Base-by-base conservation (phyloP, 2,329 filamentous ascomycete genomes). In the Colletotrichum sp. region DNA sequence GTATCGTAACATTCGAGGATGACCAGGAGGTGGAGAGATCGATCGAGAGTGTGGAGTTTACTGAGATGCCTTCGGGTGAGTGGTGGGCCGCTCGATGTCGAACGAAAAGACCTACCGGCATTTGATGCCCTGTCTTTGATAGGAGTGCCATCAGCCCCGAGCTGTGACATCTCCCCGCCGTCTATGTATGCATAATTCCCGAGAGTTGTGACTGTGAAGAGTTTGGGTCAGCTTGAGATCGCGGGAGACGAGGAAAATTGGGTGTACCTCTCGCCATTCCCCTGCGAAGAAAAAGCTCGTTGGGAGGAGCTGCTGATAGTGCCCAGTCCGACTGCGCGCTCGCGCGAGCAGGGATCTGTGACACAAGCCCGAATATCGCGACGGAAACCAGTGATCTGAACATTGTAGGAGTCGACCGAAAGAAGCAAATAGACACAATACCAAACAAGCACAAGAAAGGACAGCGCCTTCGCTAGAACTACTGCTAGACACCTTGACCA, bases 101-200 rank as follows among this genome's bases (percentile, higher is more conserved):
- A 15, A 8, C 25, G 3, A 15, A 13, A 4, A 7, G n/a, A 61
- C 70, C 32, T 27, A 76, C 74, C 64, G 15, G 36, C 63, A 28
- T 76, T 74, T 25, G 74, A 74, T 22, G 36, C 27, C 7, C 71
- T 30, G 30, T 55, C 16, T 15, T 61, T 22, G 30, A 66, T 65
- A 0, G 52, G 36, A 1, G 44, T 67, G 6, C 60, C 66, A n/a
- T 72, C 28, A 25, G 34, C 48, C 25, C 34, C 63, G 48, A 71
- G 68, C 36, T 76, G 74, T 12, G 80, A 83, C 1, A 84, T 61
- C 76, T 84, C 82, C 22, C 85, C 84, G 69, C 84, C 84, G 68
- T 86, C 84, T 68, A 86, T 82, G 67, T 86, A 86, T 67, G 83
- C 75, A 64, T 83, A 83, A 76, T 85, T 78, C 16, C 83, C 84